Evolutionary conservation across 140 eudicot species (phyloP), one percentile per base, ranked within the genome.

Genomic region (Oenanthe javanica): DNA sequence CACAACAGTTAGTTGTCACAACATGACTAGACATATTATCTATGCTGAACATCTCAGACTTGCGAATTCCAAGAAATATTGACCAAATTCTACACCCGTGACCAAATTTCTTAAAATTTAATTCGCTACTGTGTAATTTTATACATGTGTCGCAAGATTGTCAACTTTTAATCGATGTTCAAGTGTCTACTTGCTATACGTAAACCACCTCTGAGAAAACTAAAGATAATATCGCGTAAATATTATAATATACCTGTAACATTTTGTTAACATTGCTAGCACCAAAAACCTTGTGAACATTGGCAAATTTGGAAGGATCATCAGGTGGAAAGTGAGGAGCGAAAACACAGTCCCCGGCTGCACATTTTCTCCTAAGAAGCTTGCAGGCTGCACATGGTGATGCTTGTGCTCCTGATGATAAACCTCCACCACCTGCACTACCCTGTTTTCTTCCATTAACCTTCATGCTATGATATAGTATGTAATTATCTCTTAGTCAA

Each of bases 201-300:
- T 23, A 64, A 64, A 23, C 16, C 10, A 1, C 16, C 36, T 8
- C 16, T 23, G 1, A 9, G 12, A 25, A 67, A 42, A 18, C 12
- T 43, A 38, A 72, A 45, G 15, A 19, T 40, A 16, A 72, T 25
- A 36, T 14, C 2, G 46, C 31, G 45, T 13, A 66, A 8, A 27
- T 64, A 6, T 59, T 1, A 31, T 0, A 1, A 72, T 8, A 43
- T 64, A 91, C 96, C 93, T 91, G 96, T 31, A 91, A 85, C 96
- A 91, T 91, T 83, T 91, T 91, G 88, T 87, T 91, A 77, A 91
- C 96, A 80, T 91, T 91, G 86, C 96, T 91, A 72, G 96, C 96
- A 66, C 96, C 96, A 82, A 91, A 91, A 15, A 91, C 93, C 83
- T 90, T 89, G 79, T 91, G 96, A 64, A 91, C 96, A 86, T 86